Conservation (phyloP, 176 grass and related monocot genomes). For the Triticum dicoccoides region DNA sequence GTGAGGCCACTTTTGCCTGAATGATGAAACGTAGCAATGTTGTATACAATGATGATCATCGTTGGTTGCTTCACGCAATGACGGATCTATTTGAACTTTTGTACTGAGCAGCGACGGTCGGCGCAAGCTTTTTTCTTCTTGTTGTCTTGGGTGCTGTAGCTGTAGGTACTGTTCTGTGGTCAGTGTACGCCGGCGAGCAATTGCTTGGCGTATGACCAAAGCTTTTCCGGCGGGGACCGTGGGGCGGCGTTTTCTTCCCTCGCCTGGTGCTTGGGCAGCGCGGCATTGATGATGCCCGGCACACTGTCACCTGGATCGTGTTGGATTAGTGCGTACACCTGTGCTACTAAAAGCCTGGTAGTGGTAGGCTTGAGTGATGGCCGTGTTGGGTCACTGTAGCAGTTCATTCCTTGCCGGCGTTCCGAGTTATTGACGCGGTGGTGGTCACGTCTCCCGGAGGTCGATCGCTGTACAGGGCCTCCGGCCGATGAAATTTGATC, state of each 20-base stretch:
- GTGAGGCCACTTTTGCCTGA: background rate
- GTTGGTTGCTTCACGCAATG: background rate
- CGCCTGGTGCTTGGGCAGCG: background rate
- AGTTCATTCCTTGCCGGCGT: background rate
- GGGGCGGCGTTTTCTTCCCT: background rate
- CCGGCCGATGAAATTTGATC: background rate
- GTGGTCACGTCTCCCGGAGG: background rate
- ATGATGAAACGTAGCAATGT: background rate
- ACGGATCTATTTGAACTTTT: background rate
- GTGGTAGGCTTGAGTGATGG: background rate
- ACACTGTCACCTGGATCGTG: background rate
- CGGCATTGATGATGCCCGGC: conserved; percentile 1
- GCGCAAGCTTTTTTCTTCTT: background rate
- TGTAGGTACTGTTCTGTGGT: background rate
- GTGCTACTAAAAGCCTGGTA: background rate
- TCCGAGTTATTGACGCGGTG: background rate
- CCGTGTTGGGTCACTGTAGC: background rate
- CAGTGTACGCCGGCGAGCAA: too few species aligned
- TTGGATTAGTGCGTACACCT: conserved; percentile 21
- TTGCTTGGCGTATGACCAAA: conserved; percentile 8
- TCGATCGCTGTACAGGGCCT: too few species aligned
- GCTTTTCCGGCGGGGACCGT: background rate
- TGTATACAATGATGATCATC: too few species aligned
- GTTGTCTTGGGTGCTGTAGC: background rate
- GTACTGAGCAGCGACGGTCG: background rate